A percentile compares a stretch with the other conserved stretches of the same genome.
phyloP scores from a whole-genome alignment of 1,139 yeast genomes.

The Meyerozyma elateridarum region DNA sequence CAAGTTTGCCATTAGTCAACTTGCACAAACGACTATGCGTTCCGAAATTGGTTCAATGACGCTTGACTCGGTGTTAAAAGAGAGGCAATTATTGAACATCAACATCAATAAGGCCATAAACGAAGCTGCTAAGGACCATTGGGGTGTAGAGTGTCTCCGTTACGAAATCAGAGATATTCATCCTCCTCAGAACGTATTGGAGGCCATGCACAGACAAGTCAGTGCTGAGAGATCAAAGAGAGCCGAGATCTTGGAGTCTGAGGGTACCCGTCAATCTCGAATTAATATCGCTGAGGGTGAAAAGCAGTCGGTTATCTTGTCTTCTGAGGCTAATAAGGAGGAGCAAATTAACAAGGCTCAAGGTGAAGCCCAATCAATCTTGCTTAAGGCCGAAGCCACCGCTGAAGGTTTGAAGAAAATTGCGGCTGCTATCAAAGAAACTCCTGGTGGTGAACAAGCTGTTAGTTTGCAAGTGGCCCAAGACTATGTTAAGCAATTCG shows the following conservation, averaged over 20 bases:
- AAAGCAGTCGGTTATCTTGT: constrained; percentile 61
- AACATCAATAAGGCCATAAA: constrained; percentile 77
- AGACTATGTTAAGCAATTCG: constrained; percentile 77
- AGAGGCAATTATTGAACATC: constrained; percentile 65
- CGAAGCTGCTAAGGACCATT: constrained; percentile 71
- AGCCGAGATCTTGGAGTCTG: constrained; percentile 83
- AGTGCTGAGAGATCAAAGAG: constrained; percentile 82
- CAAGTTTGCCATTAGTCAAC: constrained; percentile 77
- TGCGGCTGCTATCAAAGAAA: constrained; percentile 61
- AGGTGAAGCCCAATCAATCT: constrained; percentile 68
- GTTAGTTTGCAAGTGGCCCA: constrained; percentile 78
- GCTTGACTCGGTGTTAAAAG: constrained; percentile 71
- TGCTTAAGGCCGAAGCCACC: constrained; percentile 69
- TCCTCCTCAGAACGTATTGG: constrained; percentile 82
- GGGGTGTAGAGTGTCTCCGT: constrained; percentile 85
- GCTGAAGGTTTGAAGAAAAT: constrained; percentile 64
- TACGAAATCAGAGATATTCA: constrained; percentile 87
- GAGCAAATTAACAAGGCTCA: constrained; percentile 61
- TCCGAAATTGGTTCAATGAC: constrained; percentile 82
- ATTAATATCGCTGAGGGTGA: constrained; percentile 84
- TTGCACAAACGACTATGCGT: constrained; percentile 90
- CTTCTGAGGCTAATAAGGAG: constrained; percentile 64
- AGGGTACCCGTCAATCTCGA: constrained; percentile 73
- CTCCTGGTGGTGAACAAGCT: constrained; percentile 73
- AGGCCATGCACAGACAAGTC: constrained; percentile 89